These are phyloP conservation scores for Aspergillus ochraceoroseus DNA, from an alignment of 2,329 filamentous ascomycete species.

Conservation along the genomic window DNA sequence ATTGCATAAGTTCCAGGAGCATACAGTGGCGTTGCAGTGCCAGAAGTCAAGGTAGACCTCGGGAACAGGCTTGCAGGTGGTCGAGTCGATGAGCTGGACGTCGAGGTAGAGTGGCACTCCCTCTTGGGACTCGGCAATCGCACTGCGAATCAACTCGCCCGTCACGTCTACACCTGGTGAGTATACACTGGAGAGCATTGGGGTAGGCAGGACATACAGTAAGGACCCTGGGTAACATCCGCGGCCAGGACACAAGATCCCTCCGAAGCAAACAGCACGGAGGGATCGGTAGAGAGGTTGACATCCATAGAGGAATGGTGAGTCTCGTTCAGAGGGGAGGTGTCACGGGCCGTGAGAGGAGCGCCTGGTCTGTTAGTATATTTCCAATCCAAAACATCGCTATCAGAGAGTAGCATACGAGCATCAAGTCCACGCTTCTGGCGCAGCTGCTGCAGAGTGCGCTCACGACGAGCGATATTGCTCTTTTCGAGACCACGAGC, in stretches of 20 bases:
- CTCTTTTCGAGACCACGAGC: conserved; percentile 46
- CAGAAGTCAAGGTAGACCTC: conserved; percentile 39
- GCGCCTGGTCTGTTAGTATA: conserved; percentile 8
- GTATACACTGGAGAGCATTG: neutral
- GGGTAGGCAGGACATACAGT: conserved; percentile 35
- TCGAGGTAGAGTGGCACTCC: conserved; percentile 41
- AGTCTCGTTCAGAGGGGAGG: conserved; percentile 33
- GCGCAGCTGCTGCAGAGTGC: conserved; percentile 42
- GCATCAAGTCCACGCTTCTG: conserved; percentile 36
- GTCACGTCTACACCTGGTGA: conserved; percentile 28
- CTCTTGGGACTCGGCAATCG: conserved; percentile 32
- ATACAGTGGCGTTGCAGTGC: conserved; percentile 41
- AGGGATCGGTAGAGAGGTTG: conserved; percentile 22
- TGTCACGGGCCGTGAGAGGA: conserved; percentile 31
- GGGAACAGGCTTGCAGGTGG: conserved; percentile 34
- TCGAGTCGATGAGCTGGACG: conserved; percentile 40
- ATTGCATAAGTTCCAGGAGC: conserved; percentile 3
- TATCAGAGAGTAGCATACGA: conserved; percentile 20
- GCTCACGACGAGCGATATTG: conserved; percentile 46
- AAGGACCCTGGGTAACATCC: conserved; percentile 53
- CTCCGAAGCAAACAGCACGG: conserved; percentile 30
- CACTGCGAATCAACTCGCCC: conserved; percentile 38
- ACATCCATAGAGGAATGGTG: conserved; percentile 38
- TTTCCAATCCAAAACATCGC: neutral
- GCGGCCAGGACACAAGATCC: conserved; percentile 49